phyloP scores from a whole-genome alignment of 169 alveolate genomes.

The Cryptosporidium sp. region DNA sequence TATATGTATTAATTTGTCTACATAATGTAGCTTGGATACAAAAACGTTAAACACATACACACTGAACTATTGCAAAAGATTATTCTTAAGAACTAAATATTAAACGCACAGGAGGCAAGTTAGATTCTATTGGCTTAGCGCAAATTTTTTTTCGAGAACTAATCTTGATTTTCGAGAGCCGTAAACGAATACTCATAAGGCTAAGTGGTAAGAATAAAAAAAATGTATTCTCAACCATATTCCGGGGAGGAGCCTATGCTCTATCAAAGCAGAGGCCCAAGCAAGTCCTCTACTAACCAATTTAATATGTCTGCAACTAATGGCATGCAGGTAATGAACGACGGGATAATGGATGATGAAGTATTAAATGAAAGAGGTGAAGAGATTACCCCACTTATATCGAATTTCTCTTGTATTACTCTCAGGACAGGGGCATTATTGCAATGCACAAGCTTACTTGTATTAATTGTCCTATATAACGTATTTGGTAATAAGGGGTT shows the following conservation, averaged over 20 bases:
- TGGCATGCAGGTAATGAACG: constrained; percentile 72
- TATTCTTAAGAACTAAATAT: not conserved
- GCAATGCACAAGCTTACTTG: constrained; percentile 42
- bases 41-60: constrained; percentile 39
- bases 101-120: constrained; percentile 24
- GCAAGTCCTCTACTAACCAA: constrained; percentile 25
- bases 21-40: constrained; percentile 21
- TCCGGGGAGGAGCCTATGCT: constrained; percentile 74
- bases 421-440: constrained; percentile 49
- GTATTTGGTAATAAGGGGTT: constrained; percentile 48
- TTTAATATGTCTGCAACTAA: constrained; percentile 54
- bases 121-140: constrained; percentile 11
- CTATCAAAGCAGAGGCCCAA: constrained; percentile 49
- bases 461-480: constrained; percentile 31
- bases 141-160: not conserved
- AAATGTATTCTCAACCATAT: constrained; percentile 50
- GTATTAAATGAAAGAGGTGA: constrained; percentile 68
- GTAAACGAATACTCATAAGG: not conserved
- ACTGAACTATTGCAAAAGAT: constrained; percentile 1
- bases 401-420: constrained; percentile 54
- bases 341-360: constrained; percentile 69
- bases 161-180: not conserved
- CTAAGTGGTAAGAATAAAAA: constrained; percentile 1
- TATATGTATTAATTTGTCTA: constrained; percentile 41
- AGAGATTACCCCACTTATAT: constrained; percentile 55